Percentiles rank a stretch among this genome's conserved stretches.
Conservation (phyloP, 345 rosid species). For the Chamaenerion angustifolium region DNA sequence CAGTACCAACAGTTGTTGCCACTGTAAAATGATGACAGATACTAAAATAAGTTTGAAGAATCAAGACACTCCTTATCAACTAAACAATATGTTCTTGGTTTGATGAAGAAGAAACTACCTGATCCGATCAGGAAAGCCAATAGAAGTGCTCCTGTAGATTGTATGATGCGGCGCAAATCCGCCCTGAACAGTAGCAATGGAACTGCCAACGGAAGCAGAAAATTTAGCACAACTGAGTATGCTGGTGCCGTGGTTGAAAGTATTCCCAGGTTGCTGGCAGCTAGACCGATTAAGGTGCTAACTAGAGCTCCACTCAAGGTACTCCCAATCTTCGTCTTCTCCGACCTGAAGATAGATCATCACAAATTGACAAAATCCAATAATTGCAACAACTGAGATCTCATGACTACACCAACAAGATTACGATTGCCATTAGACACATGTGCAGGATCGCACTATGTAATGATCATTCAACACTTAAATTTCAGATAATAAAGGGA, state of each 20-base stretch:
- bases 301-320: conserved; percentile 64
- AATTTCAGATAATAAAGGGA: too few relatives aligned
- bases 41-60: too few relatives aligned
- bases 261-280: conserved; percentile 62
- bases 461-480: too few relatives aligned
- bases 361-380: background rate
- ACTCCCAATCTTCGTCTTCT: conserved; percentile 64
- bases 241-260: conserved; percentile 51
- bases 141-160: conserved; percentile 54
- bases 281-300: conserved; percentile 69
- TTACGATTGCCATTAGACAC: too few relatives aligned
- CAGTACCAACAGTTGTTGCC: conserved; percentile 53
- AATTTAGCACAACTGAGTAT: conserved; percentile 46
- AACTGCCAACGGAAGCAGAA: conserved; percentile 54
- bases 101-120: conserved; percentile 14
- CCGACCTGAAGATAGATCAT: conserved; percentile 36
- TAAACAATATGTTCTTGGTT: too few relatives aligned
- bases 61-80: too few relatives aligned
- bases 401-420: too few relatives aligned
- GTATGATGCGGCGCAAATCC: conserved; percentile 45
- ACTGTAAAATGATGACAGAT: conserved; percentile 40
- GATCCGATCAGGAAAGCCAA: conserved; percentile 72
- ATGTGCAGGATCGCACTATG: too few relatives aligned
- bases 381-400: background rate
- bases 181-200: conserved; percentile 73